Percentiles rank a stretch among this genome's conserved stretches.
These are phyloP conservation scores for Rhododendron ferrugineum DNA, from an alignment of 148 eudicot species.

Conservation along the genomic window DNA sequence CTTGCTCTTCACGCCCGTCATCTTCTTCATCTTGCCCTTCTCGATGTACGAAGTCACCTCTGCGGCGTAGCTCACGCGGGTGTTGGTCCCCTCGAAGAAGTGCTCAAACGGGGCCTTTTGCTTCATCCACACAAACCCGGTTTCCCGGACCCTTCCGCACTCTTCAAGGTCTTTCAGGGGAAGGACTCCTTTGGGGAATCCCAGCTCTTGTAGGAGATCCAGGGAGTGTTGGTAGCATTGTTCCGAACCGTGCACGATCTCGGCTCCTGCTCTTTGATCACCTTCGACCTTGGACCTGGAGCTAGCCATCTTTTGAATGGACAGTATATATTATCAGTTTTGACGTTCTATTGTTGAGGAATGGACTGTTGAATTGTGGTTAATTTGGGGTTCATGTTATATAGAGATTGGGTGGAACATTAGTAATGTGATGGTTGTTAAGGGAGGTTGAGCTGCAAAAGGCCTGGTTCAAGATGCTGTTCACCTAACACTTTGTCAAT, in stretches of 20 bases:
- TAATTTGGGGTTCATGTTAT: not conserved
- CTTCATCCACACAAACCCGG: slow-evolving; percentile 95
- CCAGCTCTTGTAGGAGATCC: slow-evolving; percentile 56
- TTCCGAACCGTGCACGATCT: slow-evolving; percentile 61
- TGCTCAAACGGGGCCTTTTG: slow-evolving; percentile 69
- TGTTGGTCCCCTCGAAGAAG: slow-evolving; percentile 47
- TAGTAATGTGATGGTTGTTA: not conserved
- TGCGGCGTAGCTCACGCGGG: slow-evolving; percentile 50
- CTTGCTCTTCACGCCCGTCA: slow-evolving; percentile 83
- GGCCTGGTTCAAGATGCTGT: not conserved
- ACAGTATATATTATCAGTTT: not conserved
- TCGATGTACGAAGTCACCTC: slow-evolving; percentile 78
- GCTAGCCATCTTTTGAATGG: slow-evolving; percentile 19
- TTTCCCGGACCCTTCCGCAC: slow-evolving; percentile 67
- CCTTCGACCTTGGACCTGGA: slow-evolving; percentile 13
- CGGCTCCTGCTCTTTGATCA: slow-evolving; percentile 57
- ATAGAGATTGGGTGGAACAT: not conserved
- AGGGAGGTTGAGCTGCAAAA: slow-evolving; percentile 2
- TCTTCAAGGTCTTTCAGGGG: slow-evolving; percentile 72
- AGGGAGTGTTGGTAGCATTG: slow-evolving; percentile 54
- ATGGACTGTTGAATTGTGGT: not conserved
- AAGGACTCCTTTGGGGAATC: slow-evolving; percentile 73
- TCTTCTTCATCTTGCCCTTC: slow-evolving; percentile 64
- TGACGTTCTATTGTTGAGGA: not conserved
- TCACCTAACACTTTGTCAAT: not conserved